phyloP scores from a whole-genome alignment of 1,284 basidiomycete species.

The Puccinia horiana region DNA sequence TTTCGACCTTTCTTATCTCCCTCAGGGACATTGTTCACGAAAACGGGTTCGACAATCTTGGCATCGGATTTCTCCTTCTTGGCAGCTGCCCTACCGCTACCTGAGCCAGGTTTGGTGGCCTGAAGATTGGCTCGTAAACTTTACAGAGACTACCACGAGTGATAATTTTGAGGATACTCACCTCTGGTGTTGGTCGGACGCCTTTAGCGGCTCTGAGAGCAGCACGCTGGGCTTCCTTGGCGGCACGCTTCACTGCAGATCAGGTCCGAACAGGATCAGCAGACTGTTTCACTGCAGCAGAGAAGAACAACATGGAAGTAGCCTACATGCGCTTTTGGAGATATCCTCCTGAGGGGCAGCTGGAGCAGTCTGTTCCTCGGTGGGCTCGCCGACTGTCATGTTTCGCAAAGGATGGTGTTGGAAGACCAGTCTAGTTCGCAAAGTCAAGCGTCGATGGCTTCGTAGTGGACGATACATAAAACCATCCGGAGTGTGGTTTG shows the following conservation, averaged over 20 bases:
- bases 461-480: background rate
- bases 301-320: background rate
- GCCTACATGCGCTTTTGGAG: constrained; percentile 39
- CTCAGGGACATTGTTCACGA: constrained; percentile 38
- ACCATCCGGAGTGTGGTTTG: background rate
- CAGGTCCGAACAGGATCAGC: background rate
- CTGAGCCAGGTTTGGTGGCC: constrained; percentile 6
- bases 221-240: constrained; percentile 40
- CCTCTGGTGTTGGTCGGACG: background rate
- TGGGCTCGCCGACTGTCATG: constrained; percentile 5
- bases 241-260: constrained; percentile 34
- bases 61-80: constrained; percentile 38
- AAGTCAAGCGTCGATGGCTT: background rate
- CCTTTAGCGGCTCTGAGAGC: constrained; percentile 39
- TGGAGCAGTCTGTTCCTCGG: background rate
- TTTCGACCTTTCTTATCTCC: constrained; percentile 39
- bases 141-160: background rate
- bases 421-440: background rate
- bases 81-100: constrained; percentile 22
- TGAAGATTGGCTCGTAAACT: background rate
- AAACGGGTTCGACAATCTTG: constrained; percentile 15
- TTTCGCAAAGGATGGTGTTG: background rate
- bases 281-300: no score
- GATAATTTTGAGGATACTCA: background rate
- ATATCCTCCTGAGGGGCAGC: constrained; percentile 25